Conservation (phyloP, 78 protist genomes). For the Planoprotostelium fungivorum region DNA sequence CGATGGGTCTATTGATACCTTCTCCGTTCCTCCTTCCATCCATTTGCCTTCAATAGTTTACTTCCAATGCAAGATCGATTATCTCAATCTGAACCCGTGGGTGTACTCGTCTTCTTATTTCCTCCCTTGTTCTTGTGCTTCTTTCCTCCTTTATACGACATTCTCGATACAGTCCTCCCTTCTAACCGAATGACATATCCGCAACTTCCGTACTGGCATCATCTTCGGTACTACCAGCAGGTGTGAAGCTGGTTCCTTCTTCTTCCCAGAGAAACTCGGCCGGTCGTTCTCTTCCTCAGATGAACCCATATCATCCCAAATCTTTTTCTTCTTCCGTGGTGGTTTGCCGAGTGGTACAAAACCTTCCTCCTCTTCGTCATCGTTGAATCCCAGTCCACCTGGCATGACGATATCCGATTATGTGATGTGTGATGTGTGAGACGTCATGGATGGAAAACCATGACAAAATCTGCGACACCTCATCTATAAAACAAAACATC, state of each 20-base stretch:
- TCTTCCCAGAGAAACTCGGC: background rate
- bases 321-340: no score
- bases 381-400: no score
- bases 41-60: constrained; percentile 37
- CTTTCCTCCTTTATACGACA: no score
- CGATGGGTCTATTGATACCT: constrained; percentile 45
- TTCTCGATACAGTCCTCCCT: no score
- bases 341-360: no score
- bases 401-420: no score
- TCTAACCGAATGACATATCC: background rate
- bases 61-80: background rate
- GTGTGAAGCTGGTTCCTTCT: background rate
- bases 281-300: background rate
- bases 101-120: background rate
- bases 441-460: no score
- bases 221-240: background rate
- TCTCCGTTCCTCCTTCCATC: constrained; percentile 62
- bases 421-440: no score
- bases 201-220: background rate
- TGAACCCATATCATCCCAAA: background rate
- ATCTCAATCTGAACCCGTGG: background rate
- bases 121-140: no score
- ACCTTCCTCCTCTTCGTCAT: no score
- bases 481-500: no score
- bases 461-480: no score